Evolutionary conservation across 2,329 filamentous ascomycete genomes (phyloP).

Genomic region (Fusarium brachygibbosum): DNA sequence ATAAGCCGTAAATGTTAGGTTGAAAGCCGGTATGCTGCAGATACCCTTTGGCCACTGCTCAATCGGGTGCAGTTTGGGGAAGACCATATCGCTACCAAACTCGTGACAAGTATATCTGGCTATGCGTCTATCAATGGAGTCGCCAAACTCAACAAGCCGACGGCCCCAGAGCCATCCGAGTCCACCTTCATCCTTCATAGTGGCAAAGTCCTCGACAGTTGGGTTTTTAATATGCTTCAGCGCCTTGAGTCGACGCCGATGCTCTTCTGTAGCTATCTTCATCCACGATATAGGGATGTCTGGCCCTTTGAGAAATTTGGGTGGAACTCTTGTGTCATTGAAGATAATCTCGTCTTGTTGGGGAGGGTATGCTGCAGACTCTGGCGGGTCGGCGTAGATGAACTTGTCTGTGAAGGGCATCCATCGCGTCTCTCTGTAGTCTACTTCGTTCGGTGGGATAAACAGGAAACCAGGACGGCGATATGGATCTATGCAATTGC

Average conservation of each 20-base stretch:
- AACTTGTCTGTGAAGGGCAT: conserved; percentile 3
- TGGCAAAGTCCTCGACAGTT: not conserved
- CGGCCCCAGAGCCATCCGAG: conserved; percentile 17
- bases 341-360: not conserved
- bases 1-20: conserved; percentile 1
- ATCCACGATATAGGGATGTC: conserved; percentile 9
- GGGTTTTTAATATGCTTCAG: not conserved
- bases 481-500: conserved; percentile 13
- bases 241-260: not conserved
- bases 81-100: conserved; percentile 10
- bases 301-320: not conserved
- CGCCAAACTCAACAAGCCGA: conserved; percentile 1
- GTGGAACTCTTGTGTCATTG: conserved; percentile 1
- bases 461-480: not conserved
- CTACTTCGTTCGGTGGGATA: not conserved
- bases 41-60: conserved; percentile 12
- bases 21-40: not conserved
- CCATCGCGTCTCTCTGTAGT: conserved; percentile 8
- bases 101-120: conserved; percentile 5
- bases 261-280: not conserved
- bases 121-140: conserved; percentile 12
- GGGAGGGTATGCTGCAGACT: conserved; percentile 6
- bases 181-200: conserved; percentile 2
- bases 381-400: not conserved
- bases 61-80: not conserved